Base-by-base conservation (phyloP, 2,329 filamentous ascomycete genomes). In the Aspergillus quadricinctus region DNA sequence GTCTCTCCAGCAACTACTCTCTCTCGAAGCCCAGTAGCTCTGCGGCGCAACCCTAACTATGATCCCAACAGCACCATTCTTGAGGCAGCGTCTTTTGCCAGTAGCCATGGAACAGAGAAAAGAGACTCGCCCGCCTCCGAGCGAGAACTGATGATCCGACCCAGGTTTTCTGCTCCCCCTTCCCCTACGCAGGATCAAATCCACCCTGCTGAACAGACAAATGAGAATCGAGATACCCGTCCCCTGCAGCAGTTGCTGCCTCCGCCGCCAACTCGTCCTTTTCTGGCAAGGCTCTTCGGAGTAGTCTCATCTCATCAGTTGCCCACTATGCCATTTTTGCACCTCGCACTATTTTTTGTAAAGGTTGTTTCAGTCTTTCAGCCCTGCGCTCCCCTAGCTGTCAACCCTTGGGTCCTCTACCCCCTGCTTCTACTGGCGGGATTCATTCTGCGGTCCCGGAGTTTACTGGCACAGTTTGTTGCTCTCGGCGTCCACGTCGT, bases 371-470 rank as follows among this genome's bases (percentile, higher is more conserved):
- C 84, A 0, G 73, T 94, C 9, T 80, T 82, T 2, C 79, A 81
- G 49, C 83, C 87, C 0, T 96, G 92, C 70, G 85, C 84, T 69
- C 91, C 91, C 0, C 86, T 86, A 56, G 84, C 85, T 46, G 80
- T 84, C n/a, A 86, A 82, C 48, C 77, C 84, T 6, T 82, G 82
- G 70, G 74, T 92, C 4, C 79, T 85, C 4, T 86, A 88, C 62
- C 85, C 88, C 3, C 76, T 96, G 1, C 75, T 95, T 4, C 73
- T 82, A 3, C 71, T 93, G 7, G 90, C 90, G 8, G 84, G 82
- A 1, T 64, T 91, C 11, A 90, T 92, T 60, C 72, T 83, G 17
- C 60, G 75, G 10, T 57, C 61, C 0, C 71, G 72, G 45, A 72
- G 74, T 11, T 51, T 73, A 48, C 63, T 64, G 43, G 57, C 72